phyloP scores from a whole-genome alignment of 257 asterid species.

The Salvia rosmarinus region DNA sequence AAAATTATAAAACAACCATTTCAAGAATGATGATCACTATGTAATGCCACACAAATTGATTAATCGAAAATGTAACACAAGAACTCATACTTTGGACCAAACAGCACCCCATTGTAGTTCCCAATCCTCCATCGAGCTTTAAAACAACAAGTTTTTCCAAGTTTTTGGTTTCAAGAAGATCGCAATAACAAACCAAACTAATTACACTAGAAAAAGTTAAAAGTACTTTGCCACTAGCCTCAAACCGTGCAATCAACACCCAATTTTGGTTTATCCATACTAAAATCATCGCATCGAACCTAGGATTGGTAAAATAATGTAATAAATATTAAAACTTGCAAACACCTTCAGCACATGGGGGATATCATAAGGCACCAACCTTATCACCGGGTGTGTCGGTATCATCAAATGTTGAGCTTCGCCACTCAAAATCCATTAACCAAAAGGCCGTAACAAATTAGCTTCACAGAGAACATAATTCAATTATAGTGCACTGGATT shows the following conservation, averaged over 20 bases:
- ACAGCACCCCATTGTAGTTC: conserved; percentile 99
- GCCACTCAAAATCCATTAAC: conserved; percentile 45
- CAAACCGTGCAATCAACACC: conserved; percentile 8
- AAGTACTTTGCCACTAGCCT: conserved; percentile 1
- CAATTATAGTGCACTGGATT: not conserved
- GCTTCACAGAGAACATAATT: conserved; percentile 16
- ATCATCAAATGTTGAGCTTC: conserved; percentile 64
- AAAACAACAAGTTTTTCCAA: conserved; percentile 91
- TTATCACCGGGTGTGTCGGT: conserved; percentile 71
- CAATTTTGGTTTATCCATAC: conserved; percentile 11
- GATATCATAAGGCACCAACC: conserved; percentile 83
- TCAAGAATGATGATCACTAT: not conserved
- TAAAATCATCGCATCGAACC: not conserved
- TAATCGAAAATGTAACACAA: conserved; percentile 5
- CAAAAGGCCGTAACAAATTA: conserved; percentile 23
- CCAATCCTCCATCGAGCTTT: conserved; percentile 99
- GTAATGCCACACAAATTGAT: conserved; percentile 31
- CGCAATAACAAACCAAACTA: conserved; percentile 40
- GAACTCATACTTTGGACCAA: conserved; percentile 89
- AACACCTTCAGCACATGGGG: conserved; percentile 76
- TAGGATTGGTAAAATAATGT: not conserved
- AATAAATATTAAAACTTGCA: not conserved
- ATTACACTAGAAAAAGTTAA: not conserved
- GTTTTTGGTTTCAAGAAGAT: conserved; percentile 66
- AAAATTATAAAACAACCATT: conserved; percentile 8